Percentiles rank a stretch among this genome's conserved stretches.
Evolutionary conservation across 1,284 basidiomycete genomes (phyloP).

Genomic region (Melanopsichium pennsylvanicum): DNA sequence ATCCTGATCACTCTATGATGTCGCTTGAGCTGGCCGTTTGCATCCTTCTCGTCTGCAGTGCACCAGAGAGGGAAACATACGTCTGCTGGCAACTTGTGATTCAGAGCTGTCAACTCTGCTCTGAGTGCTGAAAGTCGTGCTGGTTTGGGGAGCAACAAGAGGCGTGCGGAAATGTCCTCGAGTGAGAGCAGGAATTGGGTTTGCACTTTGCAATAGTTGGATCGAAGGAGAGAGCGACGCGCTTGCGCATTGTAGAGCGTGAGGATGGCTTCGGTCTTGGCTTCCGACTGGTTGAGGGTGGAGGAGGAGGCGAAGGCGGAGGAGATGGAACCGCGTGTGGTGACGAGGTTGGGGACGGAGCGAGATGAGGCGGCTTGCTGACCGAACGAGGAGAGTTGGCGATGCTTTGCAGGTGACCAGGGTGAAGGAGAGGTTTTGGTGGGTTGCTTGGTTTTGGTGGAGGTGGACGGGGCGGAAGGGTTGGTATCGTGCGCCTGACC

Average conservation of each 20-base stretch:
- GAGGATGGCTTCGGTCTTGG: constrained; percentile 46
- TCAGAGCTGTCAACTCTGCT: constrained; percentile 92
- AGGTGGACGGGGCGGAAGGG: neutral
- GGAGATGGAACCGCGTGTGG: constrained; percentile 69
- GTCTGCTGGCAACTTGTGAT: constrained; percentile 87
- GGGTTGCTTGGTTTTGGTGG: constrained; percentile 10
- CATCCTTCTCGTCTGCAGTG: constrained; percentile 56
- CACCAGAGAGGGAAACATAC: constrained; percentile 99
- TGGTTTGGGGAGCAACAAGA: constrained; percentile 89
- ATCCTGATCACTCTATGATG: constrained; percentile 97
- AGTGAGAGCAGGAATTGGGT: constrained; percentile 87
- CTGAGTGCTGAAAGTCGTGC: constrained; percentile 93
- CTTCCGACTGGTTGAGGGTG: constrained; percentile 69
- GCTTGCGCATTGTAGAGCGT: constrained; percentile 53
- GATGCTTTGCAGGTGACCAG: constrained; percentile 39
- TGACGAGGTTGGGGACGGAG: constrained; percentile 57
- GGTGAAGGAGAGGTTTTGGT: constrained; percentile 12
- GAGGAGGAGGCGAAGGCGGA: constrained; percentile 64
- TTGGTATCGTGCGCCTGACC: constrained; percentile 24
- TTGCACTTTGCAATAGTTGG: constrained; percentile 83
- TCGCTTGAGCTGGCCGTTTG: constrained; percentile 55
- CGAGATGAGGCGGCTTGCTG: constrained; percentile 37
- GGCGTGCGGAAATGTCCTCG: constrained; percentile 90
- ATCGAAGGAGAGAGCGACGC: constrained; percentile 52
- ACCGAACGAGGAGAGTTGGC: constrained; percentile 28